Base-by-base conservation (phyloP, 306 rosid genomes). In the Fragaria nilgerrensis region DNA sequence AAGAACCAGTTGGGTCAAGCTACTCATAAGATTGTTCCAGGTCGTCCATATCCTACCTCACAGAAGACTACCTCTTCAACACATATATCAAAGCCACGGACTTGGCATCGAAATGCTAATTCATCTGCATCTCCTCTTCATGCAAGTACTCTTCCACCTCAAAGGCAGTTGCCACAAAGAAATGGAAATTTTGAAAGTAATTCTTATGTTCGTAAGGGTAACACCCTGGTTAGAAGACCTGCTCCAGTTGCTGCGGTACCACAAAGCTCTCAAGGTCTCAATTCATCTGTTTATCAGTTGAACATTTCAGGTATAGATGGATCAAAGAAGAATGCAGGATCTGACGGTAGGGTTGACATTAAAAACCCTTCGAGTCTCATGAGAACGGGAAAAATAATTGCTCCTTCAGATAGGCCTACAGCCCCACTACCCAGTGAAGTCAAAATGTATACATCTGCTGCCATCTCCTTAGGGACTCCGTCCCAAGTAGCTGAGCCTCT, bases 181-280 rank as follows among this genome's bases (percentile, higher is more conserved):
- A 84, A 86, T 78, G 88, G 81, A 68, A 89, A 84, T 49, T 32
- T 81, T 70, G 93, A 83, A 62, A 85, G 81, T 85, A 86, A 86
- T 85, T 90, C 94, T 53, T 95, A 92, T 85, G 86, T 92, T 70
- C 99, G 97, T 75, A 95, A 92, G 80, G 99, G 99, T 66, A 92
- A 95, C 82, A 92, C 94, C 88, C 93, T 92, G 29, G 93, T 89
- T 39, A 88, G 97, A 85, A 91, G 85, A 67, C 85, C 89, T 76
- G 74, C 87, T 74, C 81, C 82, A 76, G 86, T 81, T 84, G 82
- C 89, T 83, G 74, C 91, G 75, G 74, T 59, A 79, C 87, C 84
- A 25, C 90, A 79, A 62, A 73, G 74, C 72, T 75, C 85, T 75
- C 84, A 75, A 70, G 82, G 56, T 64, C 64, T 76, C 79, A 70